Conservation (phyloP, 352 stramenopile species). For the Thraustochytrium striatum region DNA sequence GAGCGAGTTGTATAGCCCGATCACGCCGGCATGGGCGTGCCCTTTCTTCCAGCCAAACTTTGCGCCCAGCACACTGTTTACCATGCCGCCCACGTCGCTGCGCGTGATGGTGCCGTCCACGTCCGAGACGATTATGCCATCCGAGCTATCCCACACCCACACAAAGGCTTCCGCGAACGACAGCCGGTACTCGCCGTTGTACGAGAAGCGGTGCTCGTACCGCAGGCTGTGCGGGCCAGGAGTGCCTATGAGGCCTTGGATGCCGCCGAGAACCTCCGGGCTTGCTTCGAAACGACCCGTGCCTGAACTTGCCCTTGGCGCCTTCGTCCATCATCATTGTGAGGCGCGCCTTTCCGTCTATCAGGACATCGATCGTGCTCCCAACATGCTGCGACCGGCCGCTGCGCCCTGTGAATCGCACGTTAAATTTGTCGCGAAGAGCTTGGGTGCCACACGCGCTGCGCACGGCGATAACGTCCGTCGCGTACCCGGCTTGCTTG, state of each 20-base stretch:
- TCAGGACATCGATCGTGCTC: slow-evolving; percentile 6
- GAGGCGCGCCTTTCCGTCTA: slow-evolving; percentile 9
- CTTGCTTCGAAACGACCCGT: background rate
- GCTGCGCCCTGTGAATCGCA: slow-evolving; percentile 37
- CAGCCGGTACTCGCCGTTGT: slow-evolving; percentile 29
- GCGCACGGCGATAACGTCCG: background rate
- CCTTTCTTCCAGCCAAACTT: slow-evolving; percentile 39
- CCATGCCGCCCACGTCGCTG: slow-evolving; percentile 33
- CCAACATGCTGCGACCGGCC: background rate
- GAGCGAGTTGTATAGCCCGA: slow-evolving; percentile 25
- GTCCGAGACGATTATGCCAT: slow-evolving; percentile 11
- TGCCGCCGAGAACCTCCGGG: background rate
- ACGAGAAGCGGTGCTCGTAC: slow-evolving; percentile 29
- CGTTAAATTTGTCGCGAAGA: no score
- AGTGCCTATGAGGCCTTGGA: background rate
- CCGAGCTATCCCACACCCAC: slow-evolving; percentile 25
- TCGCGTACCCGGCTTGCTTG: background rate
- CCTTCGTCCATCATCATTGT: slow-evolving; percentile 16
- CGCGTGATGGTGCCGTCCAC: slow-evolving; percentile 43
- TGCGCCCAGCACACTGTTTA: slow-evolving; percentile 38
- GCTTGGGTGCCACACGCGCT: no score
- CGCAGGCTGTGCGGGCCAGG: background rate
- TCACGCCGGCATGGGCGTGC: slow-evolving; percentile 12
- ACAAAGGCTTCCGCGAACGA: slow-evolving; percentile 1
- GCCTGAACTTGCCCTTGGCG: background rate